Percentiles rank a stretch among this genome's conserved stretches.
These are phyloP conservation scores for Elongisporangium anandrum DNA, from an alignment of 352 stramenopile genomes.

Conservation along the genomic window DNA sequence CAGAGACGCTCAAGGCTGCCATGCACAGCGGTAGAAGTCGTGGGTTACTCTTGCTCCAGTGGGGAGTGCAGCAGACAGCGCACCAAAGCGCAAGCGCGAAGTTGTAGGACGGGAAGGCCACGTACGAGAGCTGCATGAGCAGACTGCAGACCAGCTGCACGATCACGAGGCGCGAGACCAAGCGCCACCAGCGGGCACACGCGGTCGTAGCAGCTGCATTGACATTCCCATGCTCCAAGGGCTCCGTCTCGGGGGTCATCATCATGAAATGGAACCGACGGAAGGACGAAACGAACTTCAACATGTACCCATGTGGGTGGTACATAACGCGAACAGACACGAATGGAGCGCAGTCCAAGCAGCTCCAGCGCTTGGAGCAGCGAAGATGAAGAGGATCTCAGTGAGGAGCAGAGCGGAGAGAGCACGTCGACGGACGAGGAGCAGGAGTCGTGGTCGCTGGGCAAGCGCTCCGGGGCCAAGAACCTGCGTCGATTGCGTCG, in stretches of 20 bases:
- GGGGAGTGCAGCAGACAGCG: slow-evolving; percentile 45
- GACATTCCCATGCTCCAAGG: slow-evolving; percentile 6
- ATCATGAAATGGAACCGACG: background rate
- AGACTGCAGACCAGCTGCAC: slow-evolving; percentile 52
- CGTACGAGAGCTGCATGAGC: slow-evolving; percentile 79
- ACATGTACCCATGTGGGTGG: background rate
- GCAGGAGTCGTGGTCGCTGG: background rate
- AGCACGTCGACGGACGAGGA: background rate
- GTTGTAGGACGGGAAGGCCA: slow-evolving; percentile 79
- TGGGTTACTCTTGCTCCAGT: slow-evolving; percentile 42
- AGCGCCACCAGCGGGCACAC: slow-evolving; percentile 26
- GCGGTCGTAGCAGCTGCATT: background rate
- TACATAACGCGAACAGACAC: background rate
- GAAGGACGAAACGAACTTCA: background rate
- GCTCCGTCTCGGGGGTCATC: background rate
- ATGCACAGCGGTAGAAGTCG: slow-evolving; percentile 49
- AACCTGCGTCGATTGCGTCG: slow-evolving; percentile 56
- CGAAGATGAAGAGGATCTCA: background rate
- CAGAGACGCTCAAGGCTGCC: slow-evolving; percentile 38
- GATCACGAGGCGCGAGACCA: slow-evolving; percentile 28
- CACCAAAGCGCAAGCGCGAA: slow-evolving; percentile 73
- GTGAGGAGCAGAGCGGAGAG: background rate
- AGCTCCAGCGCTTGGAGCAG: background rate
- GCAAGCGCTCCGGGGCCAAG: background rate
- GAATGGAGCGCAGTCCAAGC: background rate